These are phyloP conservation scores for Holtermanniella nyarrowii DNA, from an alignment of 768 basidiomycete species.

Conservation along the genomic window DNA sequence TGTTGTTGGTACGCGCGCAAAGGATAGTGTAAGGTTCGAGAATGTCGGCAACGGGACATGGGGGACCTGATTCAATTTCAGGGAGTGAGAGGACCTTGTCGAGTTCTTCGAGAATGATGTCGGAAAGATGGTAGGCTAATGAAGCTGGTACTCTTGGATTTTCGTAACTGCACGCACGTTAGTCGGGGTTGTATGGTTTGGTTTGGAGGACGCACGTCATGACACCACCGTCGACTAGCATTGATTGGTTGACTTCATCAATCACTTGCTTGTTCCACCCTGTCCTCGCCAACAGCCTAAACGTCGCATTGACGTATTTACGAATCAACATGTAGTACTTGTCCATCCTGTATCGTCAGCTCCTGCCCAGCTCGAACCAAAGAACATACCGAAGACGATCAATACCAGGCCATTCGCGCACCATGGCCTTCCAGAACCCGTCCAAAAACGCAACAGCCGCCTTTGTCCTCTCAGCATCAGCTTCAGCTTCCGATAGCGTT, in stretches of 20 bases:
- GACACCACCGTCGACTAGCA: conserved; percentile 62
- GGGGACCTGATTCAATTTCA: conserved; percentile 44
- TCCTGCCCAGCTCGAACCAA: background rate
- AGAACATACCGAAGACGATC: conserved; percentile 68
- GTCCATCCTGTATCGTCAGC: conserved; percentile 57
- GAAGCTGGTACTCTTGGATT: conserved; percentile 66
- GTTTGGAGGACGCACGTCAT: conserved; percentile 53
- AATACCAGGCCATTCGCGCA: conserved; percentile 87
- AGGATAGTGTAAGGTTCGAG: conserved; percentile 62
- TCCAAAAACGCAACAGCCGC: conserved; percentile 62
- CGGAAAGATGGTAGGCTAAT: conserved; percentile 73
- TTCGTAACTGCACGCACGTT: conserved; percentile 47
- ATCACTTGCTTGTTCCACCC: conserved; percentile 57
- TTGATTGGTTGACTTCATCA: conserved; percentile 57
- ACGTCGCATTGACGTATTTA: conserved; percentile 73
- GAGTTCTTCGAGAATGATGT: conserved; percentile 83
- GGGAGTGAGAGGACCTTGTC: conserved; percentile 46
- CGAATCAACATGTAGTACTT: conserved; percentile 95
- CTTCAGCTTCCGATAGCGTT: conserved; percentile 1
- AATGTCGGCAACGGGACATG: conserved; percentile 40
- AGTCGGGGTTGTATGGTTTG: background rate
- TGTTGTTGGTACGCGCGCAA: conserved; percentile 57
- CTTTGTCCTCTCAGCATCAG: conserved; percentile 35
- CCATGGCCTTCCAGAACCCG: conserved; percentile 84
- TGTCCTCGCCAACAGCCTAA: conserved; percentile 61